Percentiles rank a stretch among this genome's conserved stretches.
Conservation (phyloP, 148 eudicot species). For the Polygonum aviculare region DNA sequence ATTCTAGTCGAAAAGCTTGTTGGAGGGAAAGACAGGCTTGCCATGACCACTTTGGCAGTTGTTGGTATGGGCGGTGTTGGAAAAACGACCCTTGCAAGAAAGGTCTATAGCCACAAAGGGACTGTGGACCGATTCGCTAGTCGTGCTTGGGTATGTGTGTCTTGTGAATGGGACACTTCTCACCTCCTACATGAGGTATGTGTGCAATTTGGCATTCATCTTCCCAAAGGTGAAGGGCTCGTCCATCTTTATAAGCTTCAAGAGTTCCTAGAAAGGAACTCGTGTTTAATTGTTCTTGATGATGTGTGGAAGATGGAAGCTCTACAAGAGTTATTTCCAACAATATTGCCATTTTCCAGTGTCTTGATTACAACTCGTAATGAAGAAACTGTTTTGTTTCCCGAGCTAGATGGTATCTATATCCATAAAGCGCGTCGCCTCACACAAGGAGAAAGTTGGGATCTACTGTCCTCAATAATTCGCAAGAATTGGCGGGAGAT, state of each 20-base stretch:
- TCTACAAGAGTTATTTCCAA: neutral
- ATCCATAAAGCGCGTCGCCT: conserved; percentile 1
- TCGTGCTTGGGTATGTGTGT: conserved; percentile 19
- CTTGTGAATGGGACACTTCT: conserved; percentile 10
- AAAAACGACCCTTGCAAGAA: conserved; percentile 21
- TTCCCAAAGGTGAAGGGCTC: neutral
- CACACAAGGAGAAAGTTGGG: conserved; percentile 7
- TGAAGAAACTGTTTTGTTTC: neutral
- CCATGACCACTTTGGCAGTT: conserved; percentile 7
- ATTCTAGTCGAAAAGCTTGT: neutral
- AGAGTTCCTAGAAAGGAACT: neutral
- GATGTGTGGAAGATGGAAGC: conserved; percentile 13
- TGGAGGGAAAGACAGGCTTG: neutral
- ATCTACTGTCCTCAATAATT: neutral
- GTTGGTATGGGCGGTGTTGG: conserved; percentile 21
- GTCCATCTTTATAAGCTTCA: neutral
- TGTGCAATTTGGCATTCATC: neutral
- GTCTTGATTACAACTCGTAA: conserved; percentile 5
- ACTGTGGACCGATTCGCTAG: conserved; percentile 8
- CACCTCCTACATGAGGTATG: neutral
- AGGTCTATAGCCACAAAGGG: conserved; percentile 5
- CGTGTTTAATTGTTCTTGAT: conserved; percentile 16
- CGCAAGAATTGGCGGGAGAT: neutral
- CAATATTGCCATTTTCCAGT: neutral
- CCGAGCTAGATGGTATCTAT: neutral